Conservation (phyloP, 2,329 filamentous ascomycete genomes). For the Fusarium protoensiforme region DNA sequence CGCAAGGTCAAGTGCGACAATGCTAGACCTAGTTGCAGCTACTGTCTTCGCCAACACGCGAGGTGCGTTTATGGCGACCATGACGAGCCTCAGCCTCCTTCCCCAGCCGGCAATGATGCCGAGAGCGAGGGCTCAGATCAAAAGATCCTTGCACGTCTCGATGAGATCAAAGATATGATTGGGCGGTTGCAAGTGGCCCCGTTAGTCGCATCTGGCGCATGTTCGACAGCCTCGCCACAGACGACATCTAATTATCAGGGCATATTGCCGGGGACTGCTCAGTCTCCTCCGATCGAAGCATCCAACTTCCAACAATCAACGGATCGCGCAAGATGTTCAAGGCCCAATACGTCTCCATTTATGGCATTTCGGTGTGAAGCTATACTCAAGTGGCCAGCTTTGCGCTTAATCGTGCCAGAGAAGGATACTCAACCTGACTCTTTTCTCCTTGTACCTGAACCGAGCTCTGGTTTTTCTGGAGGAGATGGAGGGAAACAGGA, state of each 20-base stretch:
- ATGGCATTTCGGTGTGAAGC: background rate
- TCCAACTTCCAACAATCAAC: background rate
- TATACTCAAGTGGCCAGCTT: background rate
- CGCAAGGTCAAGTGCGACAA: constrained; percentile 30
- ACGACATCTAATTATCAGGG: background rate
- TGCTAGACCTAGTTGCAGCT: constrained; percentile 17
- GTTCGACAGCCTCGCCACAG: background rate
- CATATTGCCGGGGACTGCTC: background rate
- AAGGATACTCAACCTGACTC: background rate
- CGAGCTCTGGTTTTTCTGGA: background rate
- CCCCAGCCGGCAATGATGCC: background rate
- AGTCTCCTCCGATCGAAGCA: background rate
- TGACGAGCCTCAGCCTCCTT: background rate
- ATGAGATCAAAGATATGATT: constrained; percentile 19
- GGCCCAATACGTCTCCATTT: background rate
- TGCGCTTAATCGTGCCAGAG: background rate
- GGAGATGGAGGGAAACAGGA: background rate
- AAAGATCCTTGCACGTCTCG: background rate
- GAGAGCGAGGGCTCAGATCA: background rate
- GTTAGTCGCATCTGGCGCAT: background rate
- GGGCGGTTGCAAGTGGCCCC: background rate
- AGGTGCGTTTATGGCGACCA: constrained; percentile 6
- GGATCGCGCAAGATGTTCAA: background rate
- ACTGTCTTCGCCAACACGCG: constrained; percentile 17
- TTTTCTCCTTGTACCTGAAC: background rate